Percentiles rank a stretch among this genome's conserved stretches.
Evolutionary conservation across 345 rosid genomes (phyloP).

Genomic region (Dimocarpus longan): DNA sequence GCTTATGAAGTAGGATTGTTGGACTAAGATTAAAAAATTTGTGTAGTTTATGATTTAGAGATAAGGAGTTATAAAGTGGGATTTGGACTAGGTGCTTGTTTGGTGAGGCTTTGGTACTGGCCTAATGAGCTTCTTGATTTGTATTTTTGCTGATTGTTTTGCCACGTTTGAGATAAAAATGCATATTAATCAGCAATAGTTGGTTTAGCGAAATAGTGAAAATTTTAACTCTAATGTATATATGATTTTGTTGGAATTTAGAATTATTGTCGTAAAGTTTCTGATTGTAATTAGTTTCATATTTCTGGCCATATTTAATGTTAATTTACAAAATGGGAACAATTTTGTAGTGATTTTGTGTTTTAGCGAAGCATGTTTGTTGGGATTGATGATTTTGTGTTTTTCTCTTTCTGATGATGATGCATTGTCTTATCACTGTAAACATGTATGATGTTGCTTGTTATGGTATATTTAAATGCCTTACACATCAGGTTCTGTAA

Average conservation of each 20-base stretch:
- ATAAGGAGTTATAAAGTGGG: too few relatives aligned
- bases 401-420: too few relatives aligned
- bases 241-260: too few relatives aligned
- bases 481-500: background rate
- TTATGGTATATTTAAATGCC: background rate
- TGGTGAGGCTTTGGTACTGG: too few relatives aligned
- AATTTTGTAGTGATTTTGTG: too few relatives aligned
- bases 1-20: too few relatives aligned
- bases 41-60: background rate
- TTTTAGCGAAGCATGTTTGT: too few relatives aligned
- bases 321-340: background rate
- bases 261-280: background rate
- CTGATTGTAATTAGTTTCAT: background rate
- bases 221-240: too few relatives aligned
- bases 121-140: too few relatives aligned
- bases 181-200: background rate
- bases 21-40: too few relatives aligned
- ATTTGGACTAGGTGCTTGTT: background rate
- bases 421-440: background rate
- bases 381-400: background rate
- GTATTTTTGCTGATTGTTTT: background rate
- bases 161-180: background rate
- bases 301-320: background rate
- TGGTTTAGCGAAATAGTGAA: too few relatives aligned
- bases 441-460: slow-evolving; percentile 3